A percentile compares a stretch with the other conserved stretches of the same genome.
Evolutionary conservation across 352 stramenopile species (phyloP).

Genomic region (Globisporangium canariense): DNA sequence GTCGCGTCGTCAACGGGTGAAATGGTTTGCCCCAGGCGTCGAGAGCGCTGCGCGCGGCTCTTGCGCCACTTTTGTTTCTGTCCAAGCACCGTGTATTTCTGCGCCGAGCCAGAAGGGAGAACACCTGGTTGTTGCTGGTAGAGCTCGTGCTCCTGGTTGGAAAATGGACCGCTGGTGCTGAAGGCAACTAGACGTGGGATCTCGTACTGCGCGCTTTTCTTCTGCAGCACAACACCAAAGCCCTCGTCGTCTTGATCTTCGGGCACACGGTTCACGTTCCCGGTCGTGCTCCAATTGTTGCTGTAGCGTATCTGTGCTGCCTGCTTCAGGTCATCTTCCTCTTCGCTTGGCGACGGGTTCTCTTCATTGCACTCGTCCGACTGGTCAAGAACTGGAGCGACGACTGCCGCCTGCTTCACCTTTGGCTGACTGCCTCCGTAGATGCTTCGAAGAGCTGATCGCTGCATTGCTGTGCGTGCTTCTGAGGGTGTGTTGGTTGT

Average conservation of each 20-base stretch:
- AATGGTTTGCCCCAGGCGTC: slow-evolving; percentile 31
- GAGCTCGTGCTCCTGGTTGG: slow-evolving; percentile 10
- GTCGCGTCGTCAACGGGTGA: slow-evolving; percentile 31
- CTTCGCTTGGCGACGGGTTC: slow-evolving; percentile 12
- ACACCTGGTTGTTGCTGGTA: slow-evolving; percentile 33
- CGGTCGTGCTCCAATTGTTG: slow-evolving; percentile 12
- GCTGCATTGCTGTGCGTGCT: slow-evolving; percentile 27
- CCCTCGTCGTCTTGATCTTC: slow-evolving; percentile 17
- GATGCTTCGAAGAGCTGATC: slow-evolving; percentile 32
- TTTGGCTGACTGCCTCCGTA: slow-evolving; percentile 35
- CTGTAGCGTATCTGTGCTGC: background rate
- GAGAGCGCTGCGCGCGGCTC: slow-evolving; percentile 31
- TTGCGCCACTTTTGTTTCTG: slow-evolving; percentile 70
- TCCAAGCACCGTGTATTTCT: slow-evolving; percentile 49
- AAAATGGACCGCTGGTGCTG: background rate
- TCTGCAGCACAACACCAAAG: slow-evolving; percentile 5
- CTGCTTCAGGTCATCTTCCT: slow-evolving; percentile 2
- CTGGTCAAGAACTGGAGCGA: slow-evolving; percentile 49
- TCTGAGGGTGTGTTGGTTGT: background rate
- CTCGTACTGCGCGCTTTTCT: slow-evolving; percentile 15
- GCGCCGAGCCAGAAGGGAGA: slow-evolving; percentile 15
- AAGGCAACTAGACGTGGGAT: background rate
- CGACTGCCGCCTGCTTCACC: slow-evolving; percentile 44
- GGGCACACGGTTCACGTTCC: slow-evolving; percentile 2
- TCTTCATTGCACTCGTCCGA: slow-evolving; percentile 28